Evolutionary conservation across 1,139 yeast species (phyloP), one percentile per base, ranked within the genome.

Genomic region (Wickerhamomyces sp.): DNA sequence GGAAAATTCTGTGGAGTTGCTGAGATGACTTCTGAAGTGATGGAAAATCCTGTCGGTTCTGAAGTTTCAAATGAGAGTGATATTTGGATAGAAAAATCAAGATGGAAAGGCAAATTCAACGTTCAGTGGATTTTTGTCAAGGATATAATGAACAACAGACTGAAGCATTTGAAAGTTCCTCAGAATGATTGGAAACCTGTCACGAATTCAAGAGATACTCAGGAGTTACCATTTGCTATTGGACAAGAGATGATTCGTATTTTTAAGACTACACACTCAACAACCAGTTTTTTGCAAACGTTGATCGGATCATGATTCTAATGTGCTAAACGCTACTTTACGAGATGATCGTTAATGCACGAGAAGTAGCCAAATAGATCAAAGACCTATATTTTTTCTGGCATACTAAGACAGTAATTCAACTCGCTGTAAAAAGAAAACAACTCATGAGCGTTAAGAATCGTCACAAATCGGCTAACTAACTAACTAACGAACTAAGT

Each of bases 1-100:
- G 79, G 82, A 0, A 68, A 65, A 42, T 77, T 77, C 47, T 75
- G 81, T 52, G 84, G 82, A 0, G 64, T 76, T n/a, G 78, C 79
- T 2, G 73, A 70, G 47, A 75, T 77, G 81, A 57, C 52, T 6
- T 57, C 64, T 9, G 52, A 55, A 21, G 49, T 74, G 22, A 10
- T 11, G 6, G 33, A 28, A 8, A n/a, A n/a, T n/a, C n/a, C n/a
- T n/a, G n/a, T n/a, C n/a, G n/a, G n/a, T n/a, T 14, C 16, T 9
- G 13, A 19, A 12, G 23, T 27, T 16, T 19, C 21, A 10, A 19
- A 19, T 19, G 9, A 19, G 21, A 8, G 21, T 4, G 49, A 47
- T 22, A 61, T 73, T 22, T 75, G 81, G 81, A 52, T 55, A 3
- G 75, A 71, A 43, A 49, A 48, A 15, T 57, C 60, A 26, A 65